Conservation (phyloP, 75 land plant genomes). For the Sequoiadendron giganteum region DNA sequence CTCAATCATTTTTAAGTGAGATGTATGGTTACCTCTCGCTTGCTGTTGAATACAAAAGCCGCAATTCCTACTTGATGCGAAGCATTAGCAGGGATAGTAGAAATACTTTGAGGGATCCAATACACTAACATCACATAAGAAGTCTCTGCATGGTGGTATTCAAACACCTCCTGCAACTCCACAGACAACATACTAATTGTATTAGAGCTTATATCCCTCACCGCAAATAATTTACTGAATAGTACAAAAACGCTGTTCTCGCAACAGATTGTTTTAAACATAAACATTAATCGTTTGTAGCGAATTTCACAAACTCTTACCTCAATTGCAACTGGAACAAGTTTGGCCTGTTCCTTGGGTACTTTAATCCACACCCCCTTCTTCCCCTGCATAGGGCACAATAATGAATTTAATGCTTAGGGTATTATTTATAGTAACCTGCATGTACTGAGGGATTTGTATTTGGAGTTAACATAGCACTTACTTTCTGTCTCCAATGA, state of each 20-base stretch:
- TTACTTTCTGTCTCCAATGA: neutral
- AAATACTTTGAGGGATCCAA: conserved; percentile 29
- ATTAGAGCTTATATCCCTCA: no score
- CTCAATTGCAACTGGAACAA: neutral
- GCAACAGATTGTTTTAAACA: no score
- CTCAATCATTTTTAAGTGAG: no score
- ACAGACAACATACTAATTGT: no score
- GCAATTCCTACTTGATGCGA: conserved; percentile 47
- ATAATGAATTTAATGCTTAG: conserved; percentile 15
- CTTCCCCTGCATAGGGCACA: conserved; percentile 19
- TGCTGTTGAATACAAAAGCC: conserved; percentile 33
- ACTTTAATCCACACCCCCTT: neutral
- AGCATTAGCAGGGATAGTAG: conserved; percentile 39
- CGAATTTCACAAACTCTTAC: no score
- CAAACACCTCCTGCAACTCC: no score
- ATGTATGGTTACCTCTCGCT: conserved; percentile 16
- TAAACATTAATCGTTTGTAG: no score
- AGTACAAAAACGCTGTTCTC: no score
- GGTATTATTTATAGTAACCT: conserved; percentile 22
- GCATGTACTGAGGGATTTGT: neutral
- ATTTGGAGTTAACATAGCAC: neutral
- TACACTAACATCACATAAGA: neutral
- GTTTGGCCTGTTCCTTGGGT: neutral
- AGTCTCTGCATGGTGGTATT: no score
- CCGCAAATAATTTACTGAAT: no score